Evolutionary conservation across 257 asterid species (phyloP).

Genomic region (Solanum sejunctum): DNA sequence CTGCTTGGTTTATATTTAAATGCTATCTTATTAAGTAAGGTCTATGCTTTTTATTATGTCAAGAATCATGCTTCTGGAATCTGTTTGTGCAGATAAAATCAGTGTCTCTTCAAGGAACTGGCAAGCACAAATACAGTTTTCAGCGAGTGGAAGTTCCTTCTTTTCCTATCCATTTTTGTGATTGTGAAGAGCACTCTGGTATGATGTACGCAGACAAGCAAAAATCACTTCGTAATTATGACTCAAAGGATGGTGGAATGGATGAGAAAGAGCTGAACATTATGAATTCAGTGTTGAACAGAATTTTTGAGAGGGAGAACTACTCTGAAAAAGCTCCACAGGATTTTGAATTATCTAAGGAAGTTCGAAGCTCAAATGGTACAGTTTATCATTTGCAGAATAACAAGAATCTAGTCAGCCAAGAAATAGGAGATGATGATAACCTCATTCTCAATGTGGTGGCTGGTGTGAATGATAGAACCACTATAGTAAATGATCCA

Average conservation of each 20-base stretch:
- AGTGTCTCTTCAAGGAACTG: slow-evolving; percentile 69
- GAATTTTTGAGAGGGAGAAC: slow-evolving; percentile 42
- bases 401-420: slow-evolving; percentile 25
- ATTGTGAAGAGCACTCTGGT: slow-evolving; percentile 74
- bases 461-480: slow-evolving; percentile 21
- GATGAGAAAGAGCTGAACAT: slow-evolving; percentile 65
- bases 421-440: slow-evolving; percentile 50
- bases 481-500: slow-evolving; percentile 19
- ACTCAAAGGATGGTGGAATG: slow-evolving; percentile 31
- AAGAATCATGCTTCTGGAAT: slow-evolving; percentile 2
- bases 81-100: slow-evolving; percentile 43
- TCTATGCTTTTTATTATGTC: slow-evolving; percentile 3
- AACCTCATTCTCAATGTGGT: slow-evolving; percentile 54
- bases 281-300: slow-evolving; percentile 57
- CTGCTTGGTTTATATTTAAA: not conserved
- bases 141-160: slow-evolving; percentile 74
- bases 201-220: slow-evolving; percentile 18
- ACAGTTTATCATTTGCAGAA: slow-evolving; percentile 18
- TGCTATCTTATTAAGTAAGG: not conserved
- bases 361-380: slow-evolving; percentile 4
- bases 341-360: slow-evolving; percentile 10
- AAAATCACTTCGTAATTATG: slow-evolving; percentile 10
- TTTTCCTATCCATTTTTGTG: slow-evolving; percentile 66
- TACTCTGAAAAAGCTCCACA: slow-evolving; percentile 10
- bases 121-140: slow-evolving; percentile 95